Evolutionary conservation across 345 rosid genomes (phyloP).

Genomic region (Corchorus olitorius): DNA sequence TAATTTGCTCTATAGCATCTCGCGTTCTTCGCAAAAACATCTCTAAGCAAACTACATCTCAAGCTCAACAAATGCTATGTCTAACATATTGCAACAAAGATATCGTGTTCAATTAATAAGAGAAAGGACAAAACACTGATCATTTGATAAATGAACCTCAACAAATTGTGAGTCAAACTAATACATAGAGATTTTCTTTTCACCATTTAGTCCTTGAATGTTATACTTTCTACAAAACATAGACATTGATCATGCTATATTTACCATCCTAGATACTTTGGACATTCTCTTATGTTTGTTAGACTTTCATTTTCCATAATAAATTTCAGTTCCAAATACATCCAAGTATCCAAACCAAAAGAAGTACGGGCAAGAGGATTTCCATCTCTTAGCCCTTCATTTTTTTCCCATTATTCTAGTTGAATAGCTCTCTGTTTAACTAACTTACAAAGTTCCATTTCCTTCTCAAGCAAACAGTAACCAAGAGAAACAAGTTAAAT

Average conservation of each 20-base stretch:
- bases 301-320: not conserved
- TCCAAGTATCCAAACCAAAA: not conserved
- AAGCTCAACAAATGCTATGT: not conserved
- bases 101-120: not conserved
- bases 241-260: not conserved
- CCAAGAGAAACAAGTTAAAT: not conserved
- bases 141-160: not conserved
- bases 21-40: not conserved
- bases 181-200: not conserved
- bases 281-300: not conserved
- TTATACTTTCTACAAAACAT: not conserved
- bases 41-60: not conserved
- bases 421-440: not conserved
- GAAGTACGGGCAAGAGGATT: not conserved
- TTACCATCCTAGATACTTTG: too few relatives aligned
- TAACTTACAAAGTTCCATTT: not conserved
- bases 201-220: not conserved
- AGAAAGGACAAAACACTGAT: not conserved
- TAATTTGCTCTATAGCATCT: not conserved
- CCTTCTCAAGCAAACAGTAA: not conserved
- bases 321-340: conserved; percentile 1
- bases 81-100: not conserved
- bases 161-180: not conserved
- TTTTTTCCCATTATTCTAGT: not conserved
- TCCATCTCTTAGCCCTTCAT: not conserved